Conservation (phyloP, 2,329 filamentous ascomycete genomes). For the Chaetomium sp. region DNA sequence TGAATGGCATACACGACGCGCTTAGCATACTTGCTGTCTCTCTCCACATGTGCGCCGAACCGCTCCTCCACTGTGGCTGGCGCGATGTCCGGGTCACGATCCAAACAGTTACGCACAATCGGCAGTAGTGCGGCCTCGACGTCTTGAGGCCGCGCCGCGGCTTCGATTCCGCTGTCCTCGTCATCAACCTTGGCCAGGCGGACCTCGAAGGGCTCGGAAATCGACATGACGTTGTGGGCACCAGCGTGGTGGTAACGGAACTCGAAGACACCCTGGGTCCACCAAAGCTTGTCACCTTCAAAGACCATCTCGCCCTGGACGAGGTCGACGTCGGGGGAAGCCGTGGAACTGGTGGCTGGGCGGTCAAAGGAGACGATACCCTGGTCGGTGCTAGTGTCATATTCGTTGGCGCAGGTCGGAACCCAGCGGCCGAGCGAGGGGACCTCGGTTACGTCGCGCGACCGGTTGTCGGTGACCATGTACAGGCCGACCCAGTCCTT, state of each 20-base stretch:
- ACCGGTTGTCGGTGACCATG: slow-evolving; percentile 89
- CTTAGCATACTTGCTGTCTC: slow-evolving; percentile 82
- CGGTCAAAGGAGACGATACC: slow-evolving; percentile 69
- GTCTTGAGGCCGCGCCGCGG: slow-evolving; percentile 40
- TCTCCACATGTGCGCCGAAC: slow-evolving; percentile 79
- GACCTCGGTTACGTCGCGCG: slow-evolving; percentile 75
- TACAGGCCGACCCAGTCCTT: slow-evolving; percentile 96
- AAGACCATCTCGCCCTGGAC: slow-evolving; percentile 81
- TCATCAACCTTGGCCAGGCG: slow-evolving; percentile 76
- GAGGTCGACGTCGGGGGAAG: slow-evolving; percentile 50
- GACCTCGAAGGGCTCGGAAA: slow-evolving; percentile 90
- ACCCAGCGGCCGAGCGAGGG: slow-evolving; percentile 86
- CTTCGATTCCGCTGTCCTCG: slow-evolving; percentile 54
- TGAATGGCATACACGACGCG: slow-evolving; percentile 90
- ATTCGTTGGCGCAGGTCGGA: slow-evolving; percentile 68
- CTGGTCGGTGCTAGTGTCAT: slow-evolving; percentile 67
- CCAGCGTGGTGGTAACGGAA: slow-evolving; percentile 95
- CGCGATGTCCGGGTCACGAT: slow-evolving; percentile 84
- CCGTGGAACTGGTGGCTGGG: slow-evolving; percentile 35
- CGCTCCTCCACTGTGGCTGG: slow-evolving; percentile 70
- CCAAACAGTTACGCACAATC: slow-evolving; percentile 84
- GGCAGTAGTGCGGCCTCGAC: slow-evolving; percentile 75
- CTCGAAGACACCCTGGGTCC: slow-evolving; percentile 93
- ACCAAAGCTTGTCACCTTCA: slow-evolving; percentile 89
- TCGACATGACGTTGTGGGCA: slow-evolving; percentile 86